Percentiles rank a stretch among this genome's conserved stretches.
phyloP scores from a whole-genome alignment of 192 early-diverging fungal genomes.

The Linnemannia zychae region DNA sequence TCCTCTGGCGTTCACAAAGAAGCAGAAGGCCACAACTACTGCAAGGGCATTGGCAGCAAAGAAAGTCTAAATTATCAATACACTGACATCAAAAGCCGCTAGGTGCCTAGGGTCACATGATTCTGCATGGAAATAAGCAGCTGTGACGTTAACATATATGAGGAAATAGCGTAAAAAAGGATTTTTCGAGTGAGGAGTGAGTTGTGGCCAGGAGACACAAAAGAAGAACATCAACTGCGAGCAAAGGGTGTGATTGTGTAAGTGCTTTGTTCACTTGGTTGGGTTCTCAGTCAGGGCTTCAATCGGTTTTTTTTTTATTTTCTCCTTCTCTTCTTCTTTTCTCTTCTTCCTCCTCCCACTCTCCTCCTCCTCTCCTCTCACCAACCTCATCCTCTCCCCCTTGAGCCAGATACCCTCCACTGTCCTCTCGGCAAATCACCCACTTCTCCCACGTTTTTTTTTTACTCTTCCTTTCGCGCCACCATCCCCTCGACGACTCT shows the following conservation, averaged over 20 bases:
- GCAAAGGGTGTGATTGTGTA: neutral
- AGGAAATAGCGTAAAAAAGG: neutral
- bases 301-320: neutral
- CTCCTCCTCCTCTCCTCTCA: neutral
- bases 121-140: neutral
- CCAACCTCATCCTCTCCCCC: neutral
- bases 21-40: slow-evolving; percentile 22
- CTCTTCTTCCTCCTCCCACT: neutral
- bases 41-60: slow-evolving; percentile 31
- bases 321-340: slow-evolving; percentile 5
- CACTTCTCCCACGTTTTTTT: neutral
- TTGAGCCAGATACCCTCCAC: neutral
- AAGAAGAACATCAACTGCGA: neutral
- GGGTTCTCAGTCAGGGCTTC: neutral
- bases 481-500: neutral
- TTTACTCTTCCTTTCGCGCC: neutral
- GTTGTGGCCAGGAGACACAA: neutral
- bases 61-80: neutral
- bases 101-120: slow-evolving; percentile 2
- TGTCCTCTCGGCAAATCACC: slow-evolving; percentile 11
- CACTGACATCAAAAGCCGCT: neutral
- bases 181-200: neutral
- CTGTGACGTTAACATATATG: neutral
- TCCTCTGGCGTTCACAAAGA: slow-evolving; percentile 26
- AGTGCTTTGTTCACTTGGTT: neutral